Evolutionary conservation across 495 filamentous ascomycete species (phyloP), one percentile per base, ranked within the genome.

Genomic region (Oidiodendron maius): DNA sequence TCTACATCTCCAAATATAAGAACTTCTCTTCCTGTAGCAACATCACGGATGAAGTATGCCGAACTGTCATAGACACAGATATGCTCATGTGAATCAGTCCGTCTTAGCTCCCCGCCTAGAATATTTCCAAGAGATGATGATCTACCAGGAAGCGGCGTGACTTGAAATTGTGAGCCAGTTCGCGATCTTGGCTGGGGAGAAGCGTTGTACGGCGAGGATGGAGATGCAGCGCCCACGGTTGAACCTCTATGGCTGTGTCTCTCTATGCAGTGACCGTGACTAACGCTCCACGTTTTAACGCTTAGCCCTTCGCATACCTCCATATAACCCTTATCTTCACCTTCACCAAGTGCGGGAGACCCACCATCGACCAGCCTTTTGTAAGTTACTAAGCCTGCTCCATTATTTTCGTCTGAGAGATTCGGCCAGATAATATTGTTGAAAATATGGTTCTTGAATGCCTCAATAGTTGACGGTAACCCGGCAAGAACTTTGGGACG

Each of bases 371-470:
- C 78, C 17, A 98, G 68, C 21, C 93, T 81, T 64, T 88, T 86
- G 55, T 95, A 97, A 8, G 88, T 95, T 23, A 97, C 78, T 4
- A 98, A 70, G 2, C 94, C 94, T 20, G 89, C 89, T 12, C 94
- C 93, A 24, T 88, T 89, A 62, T 95, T 90, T 68, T 98, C 94
- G 64, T 97, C 90, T 0, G 89, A 93, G 26, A 98, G 70, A 55
- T 98, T 98, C 0, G 93, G 93, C 94, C 94, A 98, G 43, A 98
- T 94, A 37, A 96, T 65, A 60, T 96, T 90, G 67, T 98, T 98
- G 71, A 97, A 98, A 47, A 98, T 85, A 64, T 98, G 90, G 9
- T 73, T 78, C 60, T 96, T 96, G 61, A 98, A 80, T 2, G 91
- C 90, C 12, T 83, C 71, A 36, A 98, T 88, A 26, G 90, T 91